Evolutionary conservation across 345 rosid genomes (phyloP), one percentile per base, ranked within the genome.

Genomic region (Gynandropsis gynandra): DNA sequence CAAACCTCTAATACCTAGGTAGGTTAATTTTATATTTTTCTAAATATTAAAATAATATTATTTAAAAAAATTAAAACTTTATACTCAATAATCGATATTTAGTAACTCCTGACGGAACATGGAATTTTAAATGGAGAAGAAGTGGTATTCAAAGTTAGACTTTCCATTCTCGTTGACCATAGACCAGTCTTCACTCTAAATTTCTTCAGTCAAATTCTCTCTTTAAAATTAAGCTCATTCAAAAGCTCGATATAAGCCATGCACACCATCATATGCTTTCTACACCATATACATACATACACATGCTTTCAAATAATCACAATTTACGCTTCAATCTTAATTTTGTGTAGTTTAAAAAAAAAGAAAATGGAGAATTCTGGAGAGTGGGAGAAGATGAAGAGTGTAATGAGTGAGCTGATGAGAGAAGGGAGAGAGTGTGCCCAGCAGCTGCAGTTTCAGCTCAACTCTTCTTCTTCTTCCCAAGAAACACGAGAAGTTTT

Each of bases 391-490:
- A 74, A 65, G 50, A 59, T 53, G 70, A 74, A 52, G 72, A 72
- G 33, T 18, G 58, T 83, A 19, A 64, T 75, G 52, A 56, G 65
- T 27, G 95, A 80, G 74, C 63, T 89, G 12, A 66, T 66, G 70
- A 55, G 3, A 0, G 69, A 67, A 54, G 97, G 97, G 57, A 76
- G 68, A 68, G 90, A 81, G 54, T 62, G 67, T 10, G 79, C 86
- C 3, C 67, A 57, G 66, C 79, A 76, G 57, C 82, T 83, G 17
- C 82, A 72, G 40, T 8, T 16, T n/a, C 66, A 64, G 50, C 70
- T 83, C 16, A 63, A 59, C 45, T 36, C 58, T 8, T 51, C 82
- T 11, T 78, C 81, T 50, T 74, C 79, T 50, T 74, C 79, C 0
- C 65, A 48, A 17, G 85, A 85, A 70, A 41, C 68, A 17, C 64